Conservation (phyloP, 805 yeast species). For the Lipomyces spencermartinsiae region DNA sequence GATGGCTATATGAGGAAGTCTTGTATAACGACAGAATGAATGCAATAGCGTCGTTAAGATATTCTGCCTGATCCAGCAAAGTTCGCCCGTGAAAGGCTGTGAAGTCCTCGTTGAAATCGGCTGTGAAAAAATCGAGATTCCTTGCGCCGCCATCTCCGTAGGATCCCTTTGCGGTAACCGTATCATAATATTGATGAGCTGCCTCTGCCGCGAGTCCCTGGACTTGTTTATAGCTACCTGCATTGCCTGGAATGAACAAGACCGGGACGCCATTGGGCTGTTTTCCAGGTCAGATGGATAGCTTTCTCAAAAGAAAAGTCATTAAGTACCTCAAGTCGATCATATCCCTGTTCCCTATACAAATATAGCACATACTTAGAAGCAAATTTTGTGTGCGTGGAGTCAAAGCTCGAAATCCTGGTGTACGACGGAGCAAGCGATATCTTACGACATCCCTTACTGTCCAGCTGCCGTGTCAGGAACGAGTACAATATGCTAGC, state of each 20-base stretch:
- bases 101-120: slow-evolving; percentile 93
- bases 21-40: slow-evolving; percentile 75
- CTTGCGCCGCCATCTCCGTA: slow-evolving; percentile 44
- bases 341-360: slow-evolving; percentile 76
- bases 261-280: slow-evolving; percentile 84
- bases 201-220: slow-evolving; percentile 89
- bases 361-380: slow-evolving; percentile 82
- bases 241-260: slow-evolving; percentile 95
- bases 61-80: slow-evolving; percentile 90
- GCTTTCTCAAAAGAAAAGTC: background rate
- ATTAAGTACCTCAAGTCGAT: slow-evolving; percentile 29
- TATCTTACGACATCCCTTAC: slow-evolving; percentile 63
- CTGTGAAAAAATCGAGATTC: slow-evolving; percentile 83
- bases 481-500: slow-evolving; percentile 26
- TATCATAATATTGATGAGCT: slow-evolving; percentile 59
- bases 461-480: slow-evolving; percentile 26
- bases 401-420: slow-evolving; percentile 72
- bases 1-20: slow-evolving; percentile 34
- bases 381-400: slow-evolving; percentile 70
- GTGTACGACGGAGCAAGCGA: slow-evolving; percentile 88
- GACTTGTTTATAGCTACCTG: slow-evolving; percentile 90
- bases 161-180: slow-evolving; percentile 40
- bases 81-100: slow-evolving; percentile 97
- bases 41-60: slow-evolving; percentile 81
- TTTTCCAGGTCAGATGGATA: no score